These are phyloP conservation scores for Sanghuangporus sanghuang DNA, from an alignment of 1,284 basidiomycete genomes.

Conservation along the genomic window DNA sequence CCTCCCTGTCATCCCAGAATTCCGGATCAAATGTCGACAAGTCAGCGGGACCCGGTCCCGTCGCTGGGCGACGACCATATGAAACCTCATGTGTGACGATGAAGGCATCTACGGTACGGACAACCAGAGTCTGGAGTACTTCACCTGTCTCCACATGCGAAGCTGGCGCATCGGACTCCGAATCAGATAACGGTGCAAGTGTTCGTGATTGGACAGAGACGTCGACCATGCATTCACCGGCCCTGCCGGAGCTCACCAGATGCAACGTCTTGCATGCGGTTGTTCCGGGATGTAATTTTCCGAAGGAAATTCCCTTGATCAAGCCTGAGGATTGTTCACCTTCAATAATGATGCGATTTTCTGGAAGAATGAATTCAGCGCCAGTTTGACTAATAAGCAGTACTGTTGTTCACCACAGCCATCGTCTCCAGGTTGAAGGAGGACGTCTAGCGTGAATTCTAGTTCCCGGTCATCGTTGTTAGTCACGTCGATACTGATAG, in stretches of 20 bases:
- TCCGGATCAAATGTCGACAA: slow-evolving; percentile 50
- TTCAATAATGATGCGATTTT: slow-evolving; percentile 57
- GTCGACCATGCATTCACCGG: slow-evolving; percentile 66
- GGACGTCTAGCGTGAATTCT: slow-evolving; percentile 62
- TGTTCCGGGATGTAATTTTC: slow-evolving; percentile 52
- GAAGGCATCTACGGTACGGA: slow-evolving; percentile 56
- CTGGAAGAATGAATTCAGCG: slow-evolving; percentile 31
- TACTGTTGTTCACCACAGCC: slow-evolving; percentile 50
- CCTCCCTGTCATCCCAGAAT: slow-evolving; percentile 46
- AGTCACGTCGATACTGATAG: slow-evolving; percentile 59
- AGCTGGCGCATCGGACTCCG: slow-evolving; percentile 19
- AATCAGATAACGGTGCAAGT: slow-evolving; percentile 18
- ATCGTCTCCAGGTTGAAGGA: slow-evolving; percentile 78
- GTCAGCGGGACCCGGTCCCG: slow-evolving; percentile 42
- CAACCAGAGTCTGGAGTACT: slow-evolving; percentile 53
- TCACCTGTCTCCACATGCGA: slow-evolving; percentile 41
- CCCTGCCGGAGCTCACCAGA: slow-evolving; percentile 51
- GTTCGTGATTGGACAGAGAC: slow-evolving; percentile 65
- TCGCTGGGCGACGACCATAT: slow-evolving; percentile 36
- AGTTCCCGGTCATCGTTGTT: slow-evolving; percentile 67
- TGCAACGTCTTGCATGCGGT: slow-evolving; percentile 53
- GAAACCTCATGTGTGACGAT: slow-evolving; percentile 41
- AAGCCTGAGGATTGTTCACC: slow-evolving; percentile 60
- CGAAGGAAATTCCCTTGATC: slow-evolving; percentile 67
- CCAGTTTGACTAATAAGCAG: neutral